phyloP scores from a whole-genome alignment of 495 filamentous ascomycete species.

The Hypoxylon crocopeplum region DNA sequence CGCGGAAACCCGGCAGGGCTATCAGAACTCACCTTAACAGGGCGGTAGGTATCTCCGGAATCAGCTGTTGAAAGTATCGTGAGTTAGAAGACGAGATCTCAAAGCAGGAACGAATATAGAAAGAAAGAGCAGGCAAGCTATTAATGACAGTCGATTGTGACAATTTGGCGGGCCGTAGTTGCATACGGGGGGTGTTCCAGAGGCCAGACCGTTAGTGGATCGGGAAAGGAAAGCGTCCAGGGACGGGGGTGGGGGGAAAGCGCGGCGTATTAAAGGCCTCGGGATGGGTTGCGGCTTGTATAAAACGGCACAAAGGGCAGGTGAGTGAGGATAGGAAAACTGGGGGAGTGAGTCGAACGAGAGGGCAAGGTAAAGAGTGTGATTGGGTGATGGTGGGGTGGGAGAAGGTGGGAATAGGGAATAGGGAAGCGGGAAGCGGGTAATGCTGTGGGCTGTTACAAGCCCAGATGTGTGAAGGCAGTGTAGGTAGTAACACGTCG shows the following conservation, averaged over 20 bases:
- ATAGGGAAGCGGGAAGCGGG: slow-evolving; percentile 30
- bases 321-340: slow-evolving; percentile 46
- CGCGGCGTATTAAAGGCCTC: slow-evolving; percentile 41
- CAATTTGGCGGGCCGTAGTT: slow-evolving; percentile 39
- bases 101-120: slow-evolving; percentile 27
- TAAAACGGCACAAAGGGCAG: slow-evolving; percentile 38
- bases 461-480: slow-evolving; percentile 38
- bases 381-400: slow-evolving; percentile 36
- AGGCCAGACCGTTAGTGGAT: slow-evolving; percentile 44
- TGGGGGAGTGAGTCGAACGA: slow-evolving; percentile 45
- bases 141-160: slow-evolving; percentile 26
- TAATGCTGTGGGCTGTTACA: slow-evolving; percentile 43
- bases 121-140: slow-evolving; percentile 19
- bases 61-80: slow-evolving; percentile 50
- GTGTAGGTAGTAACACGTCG: slow-evolving; percentile 51
- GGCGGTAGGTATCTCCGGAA: slow-evolving; percentile 59
- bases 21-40: slow-evolving; percentile 43
- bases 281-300: slow-evolving; percentile 38
- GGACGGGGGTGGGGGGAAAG: slow-evolving; percentile 39
- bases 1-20: neutral
- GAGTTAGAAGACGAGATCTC: slow-evolving; percentile 46
- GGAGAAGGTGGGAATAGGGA: slow-evolving; percentile 25
- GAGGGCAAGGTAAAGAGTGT: slow-evolving; percentile 30
- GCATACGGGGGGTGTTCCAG: slow-evolving; percentile 43
- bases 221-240: slow-evolving; percentile 41